Conservation (phyloP, 805 yeast species). For the Metschnikowia lachancei region DNA sequence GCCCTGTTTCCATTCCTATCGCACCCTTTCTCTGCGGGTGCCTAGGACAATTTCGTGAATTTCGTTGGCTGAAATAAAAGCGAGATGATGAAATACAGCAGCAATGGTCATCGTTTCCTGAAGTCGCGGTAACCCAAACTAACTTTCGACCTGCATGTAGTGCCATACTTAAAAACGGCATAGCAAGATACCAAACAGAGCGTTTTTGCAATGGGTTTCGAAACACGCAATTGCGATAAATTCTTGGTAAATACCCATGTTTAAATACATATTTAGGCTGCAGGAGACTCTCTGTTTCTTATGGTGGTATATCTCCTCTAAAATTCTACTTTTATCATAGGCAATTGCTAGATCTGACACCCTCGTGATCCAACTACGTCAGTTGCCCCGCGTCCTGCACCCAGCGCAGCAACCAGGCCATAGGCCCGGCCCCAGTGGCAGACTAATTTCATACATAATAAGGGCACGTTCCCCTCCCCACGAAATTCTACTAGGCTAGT, state of each 20-base stretch:
- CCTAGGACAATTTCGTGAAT: not conserved
- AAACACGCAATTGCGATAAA: no score
- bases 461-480: not conserved
- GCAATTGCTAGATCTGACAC: not conserved
- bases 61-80: not conserved
- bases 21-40: no score
- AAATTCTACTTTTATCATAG: no score
- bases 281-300: no score
- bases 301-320: no score
- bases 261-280: no score
- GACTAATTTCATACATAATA: not conserved
- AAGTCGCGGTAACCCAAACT: not conserved
- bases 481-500: not conserved
- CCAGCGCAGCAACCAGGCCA: constrained; percentile 13
- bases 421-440: not conserved
- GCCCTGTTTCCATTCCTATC: no score
- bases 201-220: no score
- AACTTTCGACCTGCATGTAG: not conserved
- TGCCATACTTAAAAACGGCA: not conserved
- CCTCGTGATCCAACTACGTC: constrained; percentile 6
- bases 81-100: constrained; percentile 10
- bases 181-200: not conserved
- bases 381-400: constrained; percentile 16
- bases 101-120: constrained; percentile 9
- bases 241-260: no score